Base-by-base conservation (phyloP, 2,329 filamentous ascomycete species). In the Chaetomium strumarium region DNA sequence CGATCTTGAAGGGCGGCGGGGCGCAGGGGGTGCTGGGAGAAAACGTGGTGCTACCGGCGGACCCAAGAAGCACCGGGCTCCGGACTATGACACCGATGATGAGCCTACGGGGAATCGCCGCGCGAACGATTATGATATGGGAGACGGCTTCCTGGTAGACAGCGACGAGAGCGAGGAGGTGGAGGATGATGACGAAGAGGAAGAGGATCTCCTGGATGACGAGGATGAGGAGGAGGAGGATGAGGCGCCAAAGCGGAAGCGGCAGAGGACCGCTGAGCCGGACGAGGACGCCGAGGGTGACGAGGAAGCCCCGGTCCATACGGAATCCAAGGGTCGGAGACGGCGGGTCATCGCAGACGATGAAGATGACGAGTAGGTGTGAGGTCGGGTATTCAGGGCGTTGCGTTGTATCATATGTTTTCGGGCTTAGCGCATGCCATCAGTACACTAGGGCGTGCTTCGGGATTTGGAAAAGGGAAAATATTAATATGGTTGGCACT, bases 11-110 rank as follows among this genome's bases (percentile, higher is more conserved):
- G 84, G 79, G 29, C 72, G 79, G 29, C 73, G 78, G 57, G 72
- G 72, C 30, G 66, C 66, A 13, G 74, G 72, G 63, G 72, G 24
- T 5, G 54, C 49, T 7, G 57, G 49, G 12, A 74, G 79, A 39
- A 83, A 83, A 65, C 76, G 78, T 56, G 75, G 77, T 19, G 70
- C 72, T 0, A 70, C 75, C 0, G 77, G 78, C 11, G 67, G 70
- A 12, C 68, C 71, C 30, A 78, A 72, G 42, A 81, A 79, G 69
- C 74, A 76, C 62, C 74, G 75, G 31, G 74, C 76, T 37, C 73
- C 76, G 54, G 86, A 88, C 60, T 87, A 89, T 55, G 86, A 91
- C 62, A 88, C 88, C 9, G 88, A 90, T 61, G 86, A 89, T 60
- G 86, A 88, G 54, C 74, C 81, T 14, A 77, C 79, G 36, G 80